A percentile compares a stretch with the other conserved stretches of the same genome.
These are phyloP conservation scores for Apostasia ramifera DNA, from an alignment of 106 monocot species.

Conservation along the genomic window DNA sequence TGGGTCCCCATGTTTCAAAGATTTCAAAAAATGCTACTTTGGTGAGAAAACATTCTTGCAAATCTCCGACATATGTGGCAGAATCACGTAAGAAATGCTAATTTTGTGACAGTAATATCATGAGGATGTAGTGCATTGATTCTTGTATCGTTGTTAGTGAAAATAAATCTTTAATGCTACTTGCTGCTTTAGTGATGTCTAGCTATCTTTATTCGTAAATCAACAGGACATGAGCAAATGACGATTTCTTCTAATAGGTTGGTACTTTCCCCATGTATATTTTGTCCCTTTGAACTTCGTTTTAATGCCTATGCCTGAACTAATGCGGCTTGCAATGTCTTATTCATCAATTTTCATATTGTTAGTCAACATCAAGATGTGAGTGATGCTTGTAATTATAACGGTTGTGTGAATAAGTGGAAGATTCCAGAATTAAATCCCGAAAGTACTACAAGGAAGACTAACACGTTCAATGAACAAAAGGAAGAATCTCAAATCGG, in stretches of 20 bases:
- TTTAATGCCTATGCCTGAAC: not conserved
- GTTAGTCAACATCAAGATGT: slow-evolving; percentile 6
- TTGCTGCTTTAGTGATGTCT: slow-evolving; percentile 1
- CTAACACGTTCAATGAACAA: slow-evolving; percentile 3
- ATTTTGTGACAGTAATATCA: not conserved
- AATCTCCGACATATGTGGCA: slow-evolving; percentile 8
- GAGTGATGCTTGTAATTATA: slow-evolving; percentile 4
- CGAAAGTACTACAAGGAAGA: not conserved
- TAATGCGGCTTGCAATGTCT: not conserved
- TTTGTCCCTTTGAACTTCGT: not conserved
- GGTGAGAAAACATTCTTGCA: slow-evolving; percentile 15
- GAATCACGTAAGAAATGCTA: slow-evolving; percentile 20
- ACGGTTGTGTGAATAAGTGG: slow-evolving; percentile 12
- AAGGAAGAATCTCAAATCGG: slow-evolving; percentile 19
- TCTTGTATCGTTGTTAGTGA: not conserved
- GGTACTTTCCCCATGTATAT: not conserved
- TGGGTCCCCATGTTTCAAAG: slow-evolving; percentile 10
- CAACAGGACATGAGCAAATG: slow-evolving; percentile 1
- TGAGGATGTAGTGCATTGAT: not conserved
- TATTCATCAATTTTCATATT: not conserved
- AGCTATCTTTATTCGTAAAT: not conserved
- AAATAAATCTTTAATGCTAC: not conserved
- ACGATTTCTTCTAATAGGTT: slow-evolving; percentile 5
- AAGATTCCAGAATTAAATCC: slow-evolving; percentile 8
- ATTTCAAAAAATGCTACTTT: slow-evolving; percentile 12